These are phyloP conservation scores for Ophiostoma himal-ulmi DNA, from an alignment of 2,329 filamentous ascomycete genomes.

Conservation along the genomic window DNA sequence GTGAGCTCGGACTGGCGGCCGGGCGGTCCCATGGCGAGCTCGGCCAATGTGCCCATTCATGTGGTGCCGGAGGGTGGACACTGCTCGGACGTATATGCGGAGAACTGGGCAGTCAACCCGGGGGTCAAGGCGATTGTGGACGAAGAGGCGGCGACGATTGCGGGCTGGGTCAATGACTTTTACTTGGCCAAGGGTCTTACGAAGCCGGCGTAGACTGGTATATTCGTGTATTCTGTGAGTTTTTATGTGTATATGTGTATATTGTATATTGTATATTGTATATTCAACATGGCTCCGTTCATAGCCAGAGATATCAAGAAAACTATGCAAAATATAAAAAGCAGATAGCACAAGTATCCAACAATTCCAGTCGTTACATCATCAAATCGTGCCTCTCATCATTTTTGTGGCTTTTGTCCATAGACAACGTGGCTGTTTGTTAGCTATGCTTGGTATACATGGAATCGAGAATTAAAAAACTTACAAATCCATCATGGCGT, in stretches of 20 bases:
- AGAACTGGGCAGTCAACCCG: slow-evolving; percentile 47
- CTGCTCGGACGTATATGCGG: slow-evolving; percentile 37
- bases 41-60: slow-evolving; percentile 31
- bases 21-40: slow-evolving; percentile 36
- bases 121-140: slow-evolving; percentile 46
- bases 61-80: slow-evolving; percentile 36
- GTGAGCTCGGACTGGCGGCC: slow-evolving; percentile 36
- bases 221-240: no score
- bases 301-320: background rate
- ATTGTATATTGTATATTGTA: no score
- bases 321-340: background rate
- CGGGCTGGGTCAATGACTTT: slow-evolving; percentile 49
- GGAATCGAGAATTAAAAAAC: background rate
- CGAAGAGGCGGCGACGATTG: slow-evolving; percentile 45
- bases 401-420: slow-evolving; percentile 23
- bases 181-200: slow-evolving; percentile 32
- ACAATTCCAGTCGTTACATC: background rate
- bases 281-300: no score
- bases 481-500: slow-evolving; percentile 25
- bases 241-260: no score
- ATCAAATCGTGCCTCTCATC: background rate
- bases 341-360: background rate
- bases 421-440: slow-evolving; percentile 24
- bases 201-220: slow-evolving; percentile 12
- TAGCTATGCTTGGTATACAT: background rate